These are phyloP conservation scores for Cucurbita ficifolia DNA, from an alignment of 306 rosid species.

Conservation along the genomic window DNA sequence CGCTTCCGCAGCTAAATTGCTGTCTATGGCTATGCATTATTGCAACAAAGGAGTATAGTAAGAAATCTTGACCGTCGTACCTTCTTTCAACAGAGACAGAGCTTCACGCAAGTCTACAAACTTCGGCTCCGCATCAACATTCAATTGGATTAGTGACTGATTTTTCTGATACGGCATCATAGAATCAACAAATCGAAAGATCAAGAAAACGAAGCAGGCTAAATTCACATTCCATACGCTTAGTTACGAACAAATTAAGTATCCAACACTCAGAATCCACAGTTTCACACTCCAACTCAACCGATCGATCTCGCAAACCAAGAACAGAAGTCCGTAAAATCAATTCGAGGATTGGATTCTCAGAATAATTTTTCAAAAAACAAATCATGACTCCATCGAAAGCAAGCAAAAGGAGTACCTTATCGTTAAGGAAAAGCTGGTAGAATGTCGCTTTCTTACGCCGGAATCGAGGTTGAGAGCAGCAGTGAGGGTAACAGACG, in stretches of 20 bases:
- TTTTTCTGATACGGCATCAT: conserved; percentile 34
- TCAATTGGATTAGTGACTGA: conserved; percentile 18
- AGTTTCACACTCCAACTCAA: neutral
- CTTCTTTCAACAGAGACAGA: conserved; percentile 26
- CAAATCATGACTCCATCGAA: neutral
- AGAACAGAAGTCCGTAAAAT: neutral
- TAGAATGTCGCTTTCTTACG: conserved; percentile 27
- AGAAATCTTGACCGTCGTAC: conserved; percentile 23
- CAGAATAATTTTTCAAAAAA: too few species aligned
- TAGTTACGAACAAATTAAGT: neutral
- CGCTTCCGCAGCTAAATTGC: conserved; percentile 21
- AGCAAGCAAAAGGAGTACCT: conserved; percentile 21
- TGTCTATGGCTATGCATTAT: conserved; percentile 29
- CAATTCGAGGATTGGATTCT: neutral
- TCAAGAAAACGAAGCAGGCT: neutral
- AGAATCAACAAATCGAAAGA: neutral
- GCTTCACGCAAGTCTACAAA: conserved; percentile 43
- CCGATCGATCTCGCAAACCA: neutral
- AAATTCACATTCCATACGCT: neutral
- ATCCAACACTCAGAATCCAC: too few species aligned
- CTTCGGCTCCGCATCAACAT: conserved; percentile 26
- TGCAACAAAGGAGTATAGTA: conserved; percentile 45
- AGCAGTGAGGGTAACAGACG: conserved; percentile 40
- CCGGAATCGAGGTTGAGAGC: conserved; percentile 48
- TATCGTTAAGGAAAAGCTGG: conserved; percentile 26